Evolutionary conservation across 2,329 filamentous ascomycete genomes (phyloP), one percentile per base, ranked within the genome.

Genomic region (Penicillium sp.): DNA sequence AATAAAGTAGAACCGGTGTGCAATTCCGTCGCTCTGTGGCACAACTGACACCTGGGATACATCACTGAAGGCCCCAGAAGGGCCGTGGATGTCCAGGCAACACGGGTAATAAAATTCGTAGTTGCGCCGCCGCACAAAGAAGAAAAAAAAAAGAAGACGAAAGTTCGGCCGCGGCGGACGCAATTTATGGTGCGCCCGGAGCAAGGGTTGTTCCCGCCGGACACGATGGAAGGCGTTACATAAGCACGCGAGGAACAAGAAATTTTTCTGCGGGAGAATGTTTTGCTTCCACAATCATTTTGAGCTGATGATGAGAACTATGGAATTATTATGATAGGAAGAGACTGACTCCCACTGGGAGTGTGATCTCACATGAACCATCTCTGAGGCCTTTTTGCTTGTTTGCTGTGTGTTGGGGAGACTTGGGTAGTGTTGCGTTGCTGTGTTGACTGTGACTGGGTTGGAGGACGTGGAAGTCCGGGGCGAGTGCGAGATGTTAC

Each of bases 61-160:
- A 77, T 70, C 67, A 73, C 48, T 64, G 53, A 64, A 58, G 41
- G 47, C 34, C 43, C 38, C 43, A 47, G 36, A 30, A 48, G 34
- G 36, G 51, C 59, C 63, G 59, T 72, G 73, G 64, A 70, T 70
- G 82, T 75, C 75, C 78, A 83, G 85, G 84, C 84, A 89, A 89
- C 83, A 86, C 81, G 84, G 84, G 80, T 78, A n/a, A n/a, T n/a
- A 79, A 79, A 73, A 70, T 73, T 76, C 71, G 64, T 70, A 71
- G 78, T 83, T 76, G 80, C 83, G 80, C 81, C 81, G 84, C 85
- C 84, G 84, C 85, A 89, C 83, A 75, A 87, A 77, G 80, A 78
- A 76, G 71, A 72, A 75, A 78, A 79, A 79, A 70, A 62, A 67
- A 59, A 69, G 70, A 67, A 62, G 67, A 53, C 49, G 50, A 58